Conservation (phyloP, 78 protist genomes). For the Diacronema lutheri region DNA sequence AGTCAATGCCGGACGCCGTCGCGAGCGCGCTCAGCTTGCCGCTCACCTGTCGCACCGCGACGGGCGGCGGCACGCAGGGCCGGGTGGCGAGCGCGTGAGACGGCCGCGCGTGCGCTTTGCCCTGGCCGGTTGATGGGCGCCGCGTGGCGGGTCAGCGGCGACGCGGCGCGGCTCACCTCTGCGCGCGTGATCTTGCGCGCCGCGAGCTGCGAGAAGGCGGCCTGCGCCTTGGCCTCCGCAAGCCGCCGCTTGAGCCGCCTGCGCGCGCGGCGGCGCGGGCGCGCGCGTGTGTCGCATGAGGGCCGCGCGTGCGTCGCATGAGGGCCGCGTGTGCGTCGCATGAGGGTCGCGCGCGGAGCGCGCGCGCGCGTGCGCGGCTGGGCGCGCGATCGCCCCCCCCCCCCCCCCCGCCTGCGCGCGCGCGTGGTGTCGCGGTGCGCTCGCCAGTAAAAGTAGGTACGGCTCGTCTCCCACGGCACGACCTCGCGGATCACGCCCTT, state of each 20-base stretch:
- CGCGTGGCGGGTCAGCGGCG: background rate
- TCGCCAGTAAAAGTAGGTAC: background rate
- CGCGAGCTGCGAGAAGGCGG: too few relatives aligned
- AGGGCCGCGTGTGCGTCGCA: background rate
- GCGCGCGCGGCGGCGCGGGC: too few relatives aligned
- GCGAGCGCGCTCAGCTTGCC: background rate
- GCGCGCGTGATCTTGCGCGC: too few relatives aligned
- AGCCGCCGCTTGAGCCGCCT: too few relatives aligned
- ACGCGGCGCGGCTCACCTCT: background rate
- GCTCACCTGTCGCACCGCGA: background rate
- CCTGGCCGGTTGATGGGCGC: background rate
- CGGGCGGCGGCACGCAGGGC: background rate
- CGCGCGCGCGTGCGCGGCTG: background rate
- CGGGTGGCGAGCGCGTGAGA: background rate
- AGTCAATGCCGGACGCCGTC: background rate
- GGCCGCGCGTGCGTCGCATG: background rate
- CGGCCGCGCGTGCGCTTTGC: background rate
- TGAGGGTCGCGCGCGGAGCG: background rate
- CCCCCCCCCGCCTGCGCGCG: too few relatives aligned
- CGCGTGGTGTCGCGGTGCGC: background rate
- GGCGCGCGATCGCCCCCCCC: too few relatives aligned
- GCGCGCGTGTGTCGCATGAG: background rate
- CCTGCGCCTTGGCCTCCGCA: too few relatives aligned
- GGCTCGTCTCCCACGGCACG: background rate
- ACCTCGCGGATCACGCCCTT: conserved; percentile 75